These are phyloP conservation scores for Boletus bicolor DNA, from an alignment of 768 basidiomycete genomes.

Conservation along the genomic window DNA sequence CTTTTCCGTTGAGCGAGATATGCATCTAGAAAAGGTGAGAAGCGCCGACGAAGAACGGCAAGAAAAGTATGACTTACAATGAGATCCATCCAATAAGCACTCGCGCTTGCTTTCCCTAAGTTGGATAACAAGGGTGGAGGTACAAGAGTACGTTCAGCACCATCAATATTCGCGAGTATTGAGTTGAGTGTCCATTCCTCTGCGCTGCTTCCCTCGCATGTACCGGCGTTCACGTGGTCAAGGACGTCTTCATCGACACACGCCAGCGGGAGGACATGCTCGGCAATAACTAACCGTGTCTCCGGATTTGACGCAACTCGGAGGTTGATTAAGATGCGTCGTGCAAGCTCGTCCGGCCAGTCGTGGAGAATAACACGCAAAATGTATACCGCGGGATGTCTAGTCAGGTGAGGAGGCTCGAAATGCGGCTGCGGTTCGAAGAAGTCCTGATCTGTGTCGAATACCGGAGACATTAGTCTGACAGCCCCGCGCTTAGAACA, in stretches of 20 bases:
- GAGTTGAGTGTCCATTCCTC: slow-evolving; percentile 28
- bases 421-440: slow-evolving; percentile 55
- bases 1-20: slow-evolving; percentile 63
- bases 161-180: slow-evolving; percentile 43
- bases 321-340: slow-evolving; percentile 44
- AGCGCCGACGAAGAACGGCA: background rate
- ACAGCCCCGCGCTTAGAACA: background rate
- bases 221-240: background rate
- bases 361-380: slow-evolving; percentile 74
- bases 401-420: slow-evolving; percentile 30
- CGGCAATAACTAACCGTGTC: slow-evolving; percentile 67
- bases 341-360: slow-evolving; percentile 64
- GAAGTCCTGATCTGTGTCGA: slow-evolving; percentile 62
- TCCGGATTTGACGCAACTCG: slow-evolving; percentile 35
- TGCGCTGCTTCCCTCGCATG: slow-evolving; percentile 3
- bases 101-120: slow-evolving; percentile 63
- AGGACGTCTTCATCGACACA: slow-evolving; percentile 48
- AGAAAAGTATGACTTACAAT: slow-evolving; percentile 40
- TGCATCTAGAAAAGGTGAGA: slow-evolving; percentile 52
- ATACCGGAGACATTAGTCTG: background rate
- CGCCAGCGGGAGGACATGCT: slow-evolving; percentile 67
- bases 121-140: slow-evolving; percentile 68
- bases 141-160: slow-evolving; percentile 51
- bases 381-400: slow-evolving; percentile 60
- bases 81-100: slow-evolving; percentile 70